phyloP scores from a whole-genome alignment of 108 stramenopile genomes.

The Stephanodiscus triporus region DNA sequence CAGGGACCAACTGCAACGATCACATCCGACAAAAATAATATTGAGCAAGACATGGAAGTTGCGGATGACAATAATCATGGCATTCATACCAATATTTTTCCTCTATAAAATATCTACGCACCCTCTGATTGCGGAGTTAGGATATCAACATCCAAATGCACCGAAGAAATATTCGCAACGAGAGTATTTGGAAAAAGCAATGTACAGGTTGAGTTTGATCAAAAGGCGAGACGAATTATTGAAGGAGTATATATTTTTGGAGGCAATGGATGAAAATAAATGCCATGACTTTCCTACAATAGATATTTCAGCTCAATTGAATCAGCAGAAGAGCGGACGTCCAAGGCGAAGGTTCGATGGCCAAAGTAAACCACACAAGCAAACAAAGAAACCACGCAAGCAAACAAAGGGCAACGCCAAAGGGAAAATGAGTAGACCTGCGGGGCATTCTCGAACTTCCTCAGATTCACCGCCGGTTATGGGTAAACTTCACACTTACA shows the following conservation, averaged over 20 bases:
- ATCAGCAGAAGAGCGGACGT: not conserved
- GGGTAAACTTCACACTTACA: no score
- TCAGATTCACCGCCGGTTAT: no score
- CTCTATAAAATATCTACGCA: conserved; percentile 28
- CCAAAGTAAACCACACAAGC: conserved; percentile 2
- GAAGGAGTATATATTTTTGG: conserved; percentile 14
- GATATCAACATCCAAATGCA: conserved; percentile 13
- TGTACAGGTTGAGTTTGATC: conserved; percentile 14
- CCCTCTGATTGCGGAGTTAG: conserved; percentile 23
- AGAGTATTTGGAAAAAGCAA: conserved; percentile 6
- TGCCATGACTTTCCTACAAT: conserved; percentile 19
- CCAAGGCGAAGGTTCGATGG: conserved; percentile 8
- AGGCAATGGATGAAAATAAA: conserved; percentile 9
- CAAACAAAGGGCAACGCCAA: not conserved
- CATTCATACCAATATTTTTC: conserved; percentile 15
- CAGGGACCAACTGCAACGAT: no score
- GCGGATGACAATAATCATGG: no score
- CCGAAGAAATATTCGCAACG: conserved; percentile 3
- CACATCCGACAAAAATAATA: no score
- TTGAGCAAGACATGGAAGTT: no score
- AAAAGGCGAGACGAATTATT: conserved; percentile 14
- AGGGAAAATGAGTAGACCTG: no score
- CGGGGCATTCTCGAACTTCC: no score
- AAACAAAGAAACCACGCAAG: conserved; percentile 2
- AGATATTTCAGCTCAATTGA: conserved; percentile 2